Percentiles rank a stretch among this genome's conserved stretches.
Evolutionary conservation across 371 early-diverging fungal genomes (phyloP).

Genomic region (Lichtheimia corymbifera): DNA sequence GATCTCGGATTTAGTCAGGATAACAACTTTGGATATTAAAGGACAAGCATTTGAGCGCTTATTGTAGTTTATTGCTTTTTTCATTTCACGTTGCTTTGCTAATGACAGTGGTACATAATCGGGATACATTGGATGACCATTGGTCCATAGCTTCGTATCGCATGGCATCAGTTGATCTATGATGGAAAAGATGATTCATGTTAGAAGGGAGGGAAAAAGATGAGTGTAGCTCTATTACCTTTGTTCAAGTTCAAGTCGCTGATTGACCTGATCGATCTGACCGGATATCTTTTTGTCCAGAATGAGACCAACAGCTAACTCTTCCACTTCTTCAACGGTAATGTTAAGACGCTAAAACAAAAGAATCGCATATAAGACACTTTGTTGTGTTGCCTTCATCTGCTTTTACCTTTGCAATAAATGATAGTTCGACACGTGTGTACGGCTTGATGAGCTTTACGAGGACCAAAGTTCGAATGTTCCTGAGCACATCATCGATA

Average conservation of each 20-base stretch:
- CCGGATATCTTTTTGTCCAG: constrained; percentile 84
- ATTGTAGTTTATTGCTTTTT: background rate
- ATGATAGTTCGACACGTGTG: constrained; percentile 81
- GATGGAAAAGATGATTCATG: background rate
- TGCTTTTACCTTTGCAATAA: constrained; percentile 69
- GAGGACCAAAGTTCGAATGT: constrained; percentile 88
- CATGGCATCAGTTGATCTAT: constrained; percentile 65
- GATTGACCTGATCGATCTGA: constrained; percentile 85
- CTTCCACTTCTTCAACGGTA: constrained; percentile 76
- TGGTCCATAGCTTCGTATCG: constrained; percentile 75
- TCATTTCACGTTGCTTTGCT: constrained; percentile 36
- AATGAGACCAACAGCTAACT: constrained; percentile 81
- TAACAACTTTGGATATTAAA: constrained; percentile 46
- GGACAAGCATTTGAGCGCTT: background rate
- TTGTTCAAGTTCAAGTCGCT: constrained; percentile 66
- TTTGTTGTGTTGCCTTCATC: background rate
- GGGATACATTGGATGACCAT: constrained; percentile 70
- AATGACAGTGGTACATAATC: constrained; percentile 65
- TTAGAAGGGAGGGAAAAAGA: too few species aligned
- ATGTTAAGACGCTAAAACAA: constrained; percentile 74
- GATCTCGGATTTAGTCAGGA: constrained; percentile 42
- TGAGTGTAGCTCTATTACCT: constrained; percentile 37
- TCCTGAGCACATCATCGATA: constrained; percentile 87
- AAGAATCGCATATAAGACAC: background rate
- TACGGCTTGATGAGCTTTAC: constrained; percentile 87